Conservation (phyloP, 2,329 filamentous ascomycete genomes). For the Cercospora sesami region DNA sequence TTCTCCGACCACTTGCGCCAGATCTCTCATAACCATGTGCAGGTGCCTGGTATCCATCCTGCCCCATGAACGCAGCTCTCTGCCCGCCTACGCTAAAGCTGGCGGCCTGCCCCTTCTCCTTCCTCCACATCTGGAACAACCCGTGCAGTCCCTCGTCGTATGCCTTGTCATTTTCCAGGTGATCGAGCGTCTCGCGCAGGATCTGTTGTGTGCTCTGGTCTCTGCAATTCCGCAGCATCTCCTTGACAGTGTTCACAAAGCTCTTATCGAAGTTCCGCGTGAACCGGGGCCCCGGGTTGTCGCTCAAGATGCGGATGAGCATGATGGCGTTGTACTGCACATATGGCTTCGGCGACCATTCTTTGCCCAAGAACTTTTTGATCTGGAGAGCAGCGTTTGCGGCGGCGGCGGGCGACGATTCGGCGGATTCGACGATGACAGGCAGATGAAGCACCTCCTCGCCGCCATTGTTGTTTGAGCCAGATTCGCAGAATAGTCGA, state of each 20-base stretch:
- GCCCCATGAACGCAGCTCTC: conserved; percentile 6
- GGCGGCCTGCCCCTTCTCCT: conserved; percentile 64
- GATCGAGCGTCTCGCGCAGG: conserved; percentile 80
- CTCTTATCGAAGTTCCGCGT: conserved; percentile 86
- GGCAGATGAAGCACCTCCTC: conserved; percentile 92
- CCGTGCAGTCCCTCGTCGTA: conserved; percentile 70
- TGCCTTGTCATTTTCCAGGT: conserved; percentile 69
- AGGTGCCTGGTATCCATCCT: conserved; percentile 7
- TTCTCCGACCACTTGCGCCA: conserved; percentile 5
- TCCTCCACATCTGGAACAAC: conserved; percentile 84
- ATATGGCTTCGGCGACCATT: conserved; percentile 60
- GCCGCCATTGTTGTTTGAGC: conserved; percentile 57
- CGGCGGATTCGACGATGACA: conserved; percentile 89
- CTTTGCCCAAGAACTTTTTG: conserved; percentile 76
- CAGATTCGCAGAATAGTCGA: conserved; percentile 78
- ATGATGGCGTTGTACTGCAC: conserved; percentile 96
- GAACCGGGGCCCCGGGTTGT: conserved; percentile 88
- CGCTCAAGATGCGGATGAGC: conserved; percentile 85
- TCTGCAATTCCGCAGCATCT: conserved; percentile 67
- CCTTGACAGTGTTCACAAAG: conserved; percentile 74
- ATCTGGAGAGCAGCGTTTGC: conserved; percentile 77
- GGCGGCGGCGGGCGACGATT: conserved; percentile 84
- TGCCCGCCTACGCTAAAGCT: conserved; percentile 23
- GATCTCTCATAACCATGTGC: conserved; percentile 10
- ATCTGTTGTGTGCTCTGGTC: conserved; percentile 82